phyloP scores from a whole-genome alignment of 352 stramenopile genomes.

The Globisporangium okanoganense region DNA sequence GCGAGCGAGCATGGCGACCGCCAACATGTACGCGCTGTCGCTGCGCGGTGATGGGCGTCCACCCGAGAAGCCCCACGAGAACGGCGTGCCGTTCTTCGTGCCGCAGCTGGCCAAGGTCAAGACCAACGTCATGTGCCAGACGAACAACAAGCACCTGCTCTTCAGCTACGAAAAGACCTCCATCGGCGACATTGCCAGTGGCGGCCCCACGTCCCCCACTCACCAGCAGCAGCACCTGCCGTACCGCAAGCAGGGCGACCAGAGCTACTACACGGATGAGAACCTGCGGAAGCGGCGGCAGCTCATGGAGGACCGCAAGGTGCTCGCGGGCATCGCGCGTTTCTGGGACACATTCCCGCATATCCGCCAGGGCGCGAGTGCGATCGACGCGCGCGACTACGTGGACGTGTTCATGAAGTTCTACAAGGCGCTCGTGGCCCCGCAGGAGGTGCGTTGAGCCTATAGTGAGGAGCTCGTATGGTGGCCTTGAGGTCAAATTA shows the following conservation, averaged over 20 bases:
- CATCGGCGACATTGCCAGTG: background rate
- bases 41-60: slow-evolving; percentile 26
- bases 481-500: background rate
- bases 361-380: slow-evolving; percentile 39
- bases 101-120: slow-evolving; percentile 66
- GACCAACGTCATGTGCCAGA: slow-evolving; percentile 55
- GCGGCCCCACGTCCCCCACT: slow-evolving; percentile 16
- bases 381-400: slow-evolving; percentile 55
- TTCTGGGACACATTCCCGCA: slow-evolving; percentile 76
- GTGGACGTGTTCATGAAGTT: slow-evolving; percentile 81
- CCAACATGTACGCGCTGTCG: slow-evolving; percentile 38
- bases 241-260: slow-evolving; percentile 76
- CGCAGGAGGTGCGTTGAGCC: slow-evolving; percentile 30
- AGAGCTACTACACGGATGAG: slow-evolving; percentile 60
- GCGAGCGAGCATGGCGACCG: slow-evolving; percentile 23
- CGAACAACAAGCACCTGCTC: slow-evolving; percentile 39
- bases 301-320: slow-evolving; percentile 40
- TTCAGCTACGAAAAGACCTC: slow-evolving; percentile 40
- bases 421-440: slow-evolving; percentile 72
- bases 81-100: slow-evolving; percentile 54
- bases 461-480: background rate
- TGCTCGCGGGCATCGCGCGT: slow-evolving; percentile 45
- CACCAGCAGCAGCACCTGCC: slow-evolving; percentile 19
- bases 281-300: slow-evolving; percentile 57
- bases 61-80: slow-evolving; percentile 28